Conservation (phyloP, 768 basidiomycete species). For the Podaxis mareebaensis region DNA sequence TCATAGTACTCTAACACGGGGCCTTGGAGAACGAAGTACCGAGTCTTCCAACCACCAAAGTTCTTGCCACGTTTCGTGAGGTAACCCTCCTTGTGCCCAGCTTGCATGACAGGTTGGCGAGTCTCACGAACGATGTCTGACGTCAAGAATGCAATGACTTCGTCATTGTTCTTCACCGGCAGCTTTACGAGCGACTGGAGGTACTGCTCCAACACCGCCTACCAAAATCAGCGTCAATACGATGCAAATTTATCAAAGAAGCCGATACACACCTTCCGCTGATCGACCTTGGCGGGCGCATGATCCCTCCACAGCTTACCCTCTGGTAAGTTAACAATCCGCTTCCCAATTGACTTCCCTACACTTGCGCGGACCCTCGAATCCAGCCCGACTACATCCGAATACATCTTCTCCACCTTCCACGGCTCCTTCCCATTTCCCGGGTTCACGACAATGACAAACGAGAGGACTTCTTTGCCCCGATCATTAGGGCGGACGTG, state of each 20-base stretch:
- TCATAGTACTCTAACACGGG: conserved; percentile 94
- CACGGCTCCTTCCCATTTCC: conserved; percentile 71
- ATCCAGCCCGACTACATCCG: conserved; percentile 89
- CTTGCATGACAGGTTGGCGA: conserved; percentile 74
- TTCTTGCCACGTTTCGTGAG: conserved; percentile 96
- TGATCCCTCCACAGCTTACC: conserved; percentile 96
- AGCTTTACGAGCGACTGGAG: conserved; percentile 80
- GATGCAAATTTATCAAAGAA: too few species aligned
- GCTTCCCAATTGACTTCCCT: conserved; percentile 73
- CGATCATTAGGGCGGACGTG: conserved; percentile 87
- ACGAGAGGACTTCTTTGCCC: conserved; percentile 90
- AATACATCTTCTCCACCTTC: conserved; percentile 92
- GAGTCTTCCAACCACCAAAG: conserved; percentile 97
- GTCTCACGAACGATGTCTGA: conserved; percentile 82
- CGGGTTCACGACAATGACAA: conserved; percentile 76
- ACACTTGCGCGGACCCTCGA: conserved; percentile 67
- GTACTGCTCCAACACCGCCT: conserved; percentile 83
- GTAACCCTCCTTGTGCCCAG: conserved; percentile 92
- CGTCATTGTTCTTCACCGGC: conserved; percentile 84
- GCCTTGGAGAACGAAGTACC: conserved; percentile 93
- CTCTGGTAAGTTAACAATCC: conserved; percentile 82
- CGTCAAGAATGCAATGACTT: conserved; percentile 90
- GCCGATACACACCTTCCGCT: conserved; percentile 72
- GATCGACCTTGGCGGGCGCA: conserved; percentile 95
- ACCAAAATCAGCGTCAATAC: neutral